These are phyloP conservation scores for Rhodosporidiobolus odoratus DNA, from an alignment of 768 basidiomycete genomes.

Conservation along the genomic window DNA sequence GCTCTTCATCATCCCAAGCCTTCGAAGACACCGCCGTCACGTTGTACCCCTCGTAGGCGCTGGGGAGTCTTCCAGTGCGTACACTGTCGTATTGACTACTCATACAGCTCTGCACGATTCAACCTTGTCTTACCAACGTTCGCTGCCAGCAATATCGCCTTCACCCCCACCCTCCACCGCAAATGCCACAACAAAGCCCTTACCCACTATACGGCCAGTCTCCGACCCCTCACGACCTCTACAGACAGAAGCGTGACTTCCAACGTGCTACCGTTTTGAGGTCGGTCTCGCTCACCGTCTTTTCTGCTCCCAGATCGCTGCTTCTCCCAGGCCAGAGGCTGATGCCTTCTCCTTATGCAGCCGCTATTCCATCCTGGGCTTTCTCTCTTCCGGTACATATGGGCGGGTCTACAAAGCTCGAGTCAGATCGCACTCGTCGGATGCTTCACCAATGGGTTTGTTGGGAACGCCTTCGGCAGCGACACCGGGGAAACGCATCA, in stretches of 20 bases:
- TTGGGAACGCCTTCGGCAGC: conserved; percentile 41
- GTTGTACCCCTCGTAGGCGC: too few species aligned
- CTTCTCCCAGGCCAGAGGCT: too few species aligned
- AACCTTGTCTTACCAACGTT: too few species aligned
- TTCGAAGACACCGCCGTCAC: too few species aligned
- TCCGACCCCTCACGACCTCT: conserved; percentile 24
- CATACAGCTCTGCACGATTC: too few species aligned
- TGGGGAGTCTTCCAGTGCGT: too few species aligned
- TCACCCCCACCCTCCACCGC: neutral
- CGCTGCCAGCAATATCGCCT: too few species aligned
- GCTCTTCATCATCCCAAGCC: too few species aligned
- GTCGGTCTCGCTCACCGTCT: neutral
- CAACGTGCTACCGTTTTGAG: conserved; percentile 36
- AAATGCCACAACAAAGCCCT: neutral
- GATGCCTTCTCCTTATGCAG: conserved; percentile 58
- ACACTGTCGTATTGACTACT: too few species aligned
- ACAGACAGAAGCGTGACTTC: conserved; percentile 31
- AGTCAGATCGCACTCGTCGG: conserved; percentile 39
- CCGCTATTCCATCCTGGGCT: conserved; percentile 88
- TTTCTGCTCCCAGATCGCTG: neutral
- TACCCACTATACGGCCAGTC: neutral
- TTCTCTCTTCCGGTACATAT: conserved; percentile 97
- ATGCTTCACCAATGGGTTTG: conserved; percentile 40
- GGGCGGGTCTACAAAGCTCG: conserved; percentile 95
- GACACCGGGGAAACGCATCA: conserved; percentile 54